Evolutionary conservation across 1,284 basidiomycete genomes (phyloP), one percentile per base, ranked within the genome.

Genomic region (Cutaneotrichosporon sp.): DNA sequence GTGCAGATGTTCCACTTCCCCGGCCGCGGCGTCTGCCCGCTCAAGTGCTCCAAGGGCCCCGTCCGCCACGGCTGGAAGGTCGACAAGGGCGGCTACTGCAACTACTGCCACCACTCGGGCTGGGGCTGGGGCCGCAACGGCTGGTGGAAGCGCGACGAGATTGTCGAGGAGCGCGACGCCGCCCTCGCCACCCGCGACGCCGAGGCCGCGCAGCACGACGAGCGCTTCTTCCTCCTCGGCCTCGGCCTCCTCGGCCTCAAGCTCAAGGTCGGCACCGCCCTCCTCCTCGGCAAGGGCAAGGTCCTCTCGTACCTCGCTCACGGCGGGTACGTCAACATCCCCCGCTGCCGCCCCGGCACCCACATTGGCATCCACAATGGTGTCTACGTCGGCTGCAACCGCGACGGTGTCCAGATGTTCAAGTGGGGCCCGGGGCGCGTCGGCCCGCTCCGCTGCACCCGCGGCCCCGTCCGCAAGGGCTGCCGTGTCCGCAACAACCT

Each of bases 1-100:
- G 50, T 43, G 16, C 56, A 58, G 56, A n/a, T 58, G 24, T 58
- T 36, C 56, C 49, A 58, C 46, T 58, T 58, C 49, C 27, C 47
- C 50, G 34, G 50, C 36, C 20, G 27, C 14, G 49, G 29, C 36
- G 36, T 58, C 20, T 50, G 24, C 7, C 50, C 56, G 7, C 34
- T 58, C 49, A 52, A 27, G 20, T 31, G 49, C 56, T 11, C 10
- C 27, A 38, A 51, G 34, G 49, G 56, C 36, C 34, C 36, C 27
- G n/a, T n/a, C 29, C 38, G 33, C 56, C n/a, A 16, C 16, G 45
- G n/a, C 31, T 20, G 29, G 16, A 11, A 29, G 29, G 47, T 36
- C 47, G 24, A 24, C 47, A 38, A 49, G 24, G 16, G 6, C 33
- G 51, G 51, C 22, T 1, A 13, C 51, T 53, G 51, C 51, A 34